phyloP scores from a whole-genome alignment of 2,329 filamentous ascomycete species.

The Thermothelomyces thermophilus region DNA sequence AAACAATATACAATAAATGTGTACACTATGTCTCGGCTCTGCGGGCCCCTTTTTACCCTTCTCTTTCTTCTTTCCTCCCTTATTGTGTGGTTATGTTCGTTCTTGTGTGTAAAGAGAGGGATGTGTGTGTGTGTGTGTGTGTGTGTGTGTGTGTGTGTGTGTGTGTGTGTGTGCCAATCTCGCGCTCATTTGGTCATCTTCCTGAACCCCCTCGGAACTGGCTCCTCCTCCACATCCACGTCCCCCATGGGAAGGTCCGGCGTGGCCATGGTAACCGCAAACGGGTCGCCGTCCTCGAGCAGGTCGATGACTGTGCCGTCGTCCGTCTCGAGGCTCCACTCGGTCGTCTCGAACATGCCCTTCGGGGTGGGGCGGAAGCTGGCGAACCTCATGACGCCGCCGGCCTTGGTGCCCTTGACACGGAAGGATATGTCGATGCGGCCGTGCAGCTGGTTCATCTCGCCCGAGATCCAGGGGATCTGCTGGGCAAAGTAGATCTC shows the following conservation, averaged over 20 bases:
- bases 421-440: slow-evolving; percentile 79
- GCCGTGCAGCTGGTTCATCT: slow-evolving; percentile 91
- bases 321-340: slow-evolving; percentile 75
- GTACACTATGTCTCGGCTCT: slow-evolving; percentile 1
- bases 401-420: slow-evolving; percentile 70
- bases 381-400: slow-evolving; percentile 72
- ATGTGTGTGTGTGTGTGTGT: no score
- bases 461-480: slow-evolving; percentile 77
- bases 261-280: slow-evolving; percentile 44
- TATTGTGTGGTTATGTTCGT: no score
- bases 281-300: slow-evolving; percentile 65
- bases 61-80: neutral
- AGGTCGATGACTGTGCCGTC: slow-evolving; percentile 61
- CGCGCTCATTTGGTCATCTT: slow-evolving; percentile 42
- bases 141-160: no score
- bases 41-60: neutral
- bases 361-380: slow-evolving; percentile 60
- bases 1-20: slow-evolving; percentile 14
- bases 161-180: no score
- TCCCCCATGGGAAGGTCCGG: slow-evolving; percentile 9
- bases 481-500: slow-evolving; percentile 74
- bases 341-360: slow-evolving; percentile 72
- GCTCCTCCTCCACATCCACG: slow-evolving; percentile 17
- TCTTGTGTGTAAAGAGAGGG: no score
- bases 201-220: slow-evolving; percentile 41